Conservation (phyloP, 805 yeast species). For the Kodamaea laetipori region DNA sequence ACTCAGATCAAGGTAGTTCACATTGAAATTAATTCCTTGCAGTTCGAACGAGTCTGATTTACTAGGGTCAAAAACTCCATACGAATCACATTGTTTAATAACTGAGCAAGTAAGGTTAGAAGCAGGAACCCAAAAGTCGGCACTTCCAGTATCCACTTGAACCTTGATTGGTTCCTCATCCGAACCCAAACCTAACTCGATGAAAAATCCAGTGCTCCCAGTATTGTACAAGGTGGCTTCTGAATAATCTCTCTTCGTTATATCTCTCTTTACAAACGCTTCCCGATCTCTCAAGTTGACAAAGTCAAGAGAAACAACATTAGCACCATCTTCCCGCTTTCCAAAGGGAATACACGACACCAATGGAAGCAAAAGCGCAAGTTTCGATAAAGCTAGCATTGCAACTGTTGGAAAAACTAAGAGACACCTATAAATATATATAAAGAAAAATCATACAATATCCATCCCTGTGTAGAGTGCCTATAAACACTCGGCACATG, state of each 20-base stretch:
- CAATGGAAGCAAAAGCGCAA: constrained; percentile 4
- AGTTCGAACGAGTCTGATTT: constrained; percentile 2
- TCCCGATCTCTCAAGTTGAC: constrained; percentile 10
- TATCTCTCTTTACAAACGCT: constrained; percentile 6
- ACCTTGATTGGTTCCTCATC: constrained; percentile 4
- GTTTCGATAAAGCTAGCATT: neutral
- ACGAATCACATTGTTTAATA: constrained; percentile 1
- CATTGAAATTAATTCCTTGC: neutral
- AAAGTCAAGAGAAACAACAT: constrained; percentile 9
- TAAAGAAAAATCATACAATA: too few relatives aligned
- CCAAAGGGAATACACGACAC: constrained; percentile 5
- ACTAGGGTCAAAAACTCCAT: constrained; percentile 8
- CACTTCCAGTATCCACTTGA: constrained; percentile 14
- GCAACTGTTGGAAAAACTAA: neutral
- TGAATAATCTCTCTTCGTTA: neutral
- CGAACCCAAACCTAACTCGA: constrained; percentile 10
- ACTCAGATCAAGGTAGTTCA: constrained; percentile 7
- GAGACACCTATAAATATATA: neutral
- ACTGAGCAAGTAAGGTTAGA: neutral
- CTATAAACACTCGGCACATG: too few relatives aligned
- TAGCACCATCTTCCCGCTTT: neutral
- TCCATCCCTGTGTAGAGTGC: too few relatives aligned
- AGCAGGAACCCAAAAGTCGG: constrained; percentile 14
- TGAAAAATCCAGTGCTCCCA: constrained; percentile 11
- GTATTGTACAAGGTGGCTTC: constrained; percentile 7